These are phyloP conservation scores for Trichoderma oligosporum DNA, from an alignment of 2,329 filamentous ascomycete species.

Conservation along the genomic window DNA sequence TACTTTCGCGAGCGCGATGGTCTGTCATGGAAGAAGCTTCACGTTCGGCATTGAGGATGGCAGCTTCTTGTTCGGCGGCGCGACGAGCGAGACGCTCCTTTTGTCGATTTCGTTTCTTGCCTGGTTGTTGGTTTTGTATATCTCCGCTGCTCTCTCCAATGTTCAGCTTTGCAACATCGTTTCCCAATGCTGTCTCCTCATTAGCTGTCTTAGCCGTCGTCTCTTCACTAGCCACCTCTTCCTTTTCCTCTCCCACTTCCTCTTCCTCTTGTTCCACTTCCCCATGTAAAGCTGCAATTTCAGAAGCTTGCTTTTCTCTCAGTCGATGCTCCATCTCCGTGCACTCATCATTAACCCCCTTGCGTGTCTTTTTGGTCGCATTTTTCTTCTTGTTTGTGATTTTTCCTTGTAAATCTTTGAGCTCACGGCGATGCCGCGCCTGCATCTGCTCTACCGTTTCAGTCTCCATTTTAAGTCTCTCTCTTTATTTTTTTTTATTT, in stretches of 20 bases:
- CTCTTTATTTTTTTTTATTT: neutral
- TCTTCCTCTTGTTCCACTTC: conserved; percentile 5
- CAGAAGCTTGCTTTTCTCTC: conserved; percentile 62
- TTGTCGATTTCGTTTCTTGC: conserved; percentile 81
- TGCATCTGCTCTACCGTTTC: conserved; percentile 72
- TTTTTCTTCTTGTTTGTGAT: conserved; percentile 96
- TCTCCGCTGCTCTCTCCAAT: conserved; percentile 16
- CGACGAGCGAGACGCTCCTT: conserved; percentile 88
- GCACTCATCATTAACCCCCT: conserved; percentile 72
- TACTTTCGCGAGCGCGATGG: conserved; percentile 64
- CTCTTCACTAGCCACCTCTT: conserved; percentile 7
- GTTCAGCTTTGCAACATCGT: conserved; percentile 26
- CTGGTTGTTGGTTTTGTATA: conserved; percentile 22
- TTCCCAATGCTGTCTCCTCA: conserved; percentile 13
- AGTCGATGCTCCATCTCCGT: conserved; percentile 64
- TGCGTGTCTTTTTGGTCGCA: conserved; percentile 81
- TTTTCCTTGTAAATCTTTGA: conserved; percentile 76
- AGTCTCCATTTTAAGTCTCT: conserved; percentile 27
- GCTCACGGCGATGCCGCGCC: conserved; percentile 80
- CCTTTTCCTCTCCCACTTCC: conserved; percentile 19
- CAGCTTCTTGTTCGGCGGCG: conserved; percentile 76
- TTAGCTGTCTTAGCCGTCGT: neutral
- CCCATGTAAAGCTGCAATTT: conserved; percentile 47
- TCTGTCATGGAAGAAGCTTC: conserved; percentile 76
- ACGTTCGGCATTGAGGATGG: conserved; percentile 61